Evolutionary conservation across 164 flowering plant species (phyloP), one percentile per base, ranked within the genome.

Genomic region (Cinnamomum chago): DNA sequence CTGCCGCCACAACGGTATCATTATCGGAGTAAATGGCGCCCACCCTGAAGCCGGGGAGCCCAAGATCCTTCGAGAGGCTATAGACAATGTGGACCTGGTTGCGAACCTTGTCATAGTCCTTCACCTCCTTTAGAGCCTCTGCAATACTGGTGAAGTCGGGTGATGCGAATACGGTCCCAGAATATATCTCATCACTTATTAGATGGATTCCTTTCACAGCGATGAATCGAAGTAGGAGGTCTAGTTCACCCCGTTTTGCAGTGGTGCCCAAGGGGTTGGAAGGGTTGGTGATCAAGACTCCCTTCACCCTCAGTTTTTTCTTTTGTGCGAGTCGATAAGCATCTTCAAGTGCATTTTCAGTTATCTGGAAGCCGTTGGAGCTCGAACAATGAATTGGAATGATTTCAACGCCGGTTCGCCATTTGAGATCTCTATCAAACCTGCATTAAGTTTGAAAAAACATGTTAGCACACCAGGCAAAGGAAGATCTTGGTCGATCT

Each of bases 31-130:
- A 92, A 72, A 93, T 88, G 3, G 89, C 88, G 14, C 98, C 98
- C 30, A 94, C 89, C 69, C 98, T 87, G 71, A 94, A 94, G 20
- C 98, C 98, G 0, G 98, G 97, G 3, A 94, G 90, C 11, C 97
- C 97, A 3, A 92, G 76, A 73, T 90, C 97, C 75, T 94, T 94
- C 6, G 97, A 90, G 5, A 92, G 90, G 60, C 97, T 91, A 50
- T 85, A 87, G 12, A 92, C 92, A 17, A 92, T 72, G 77, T 92
- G 97, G 25, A 91, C 92, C 23, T 86, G 76, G 27, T 83, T 71
- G 74, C 80, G 75, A 28, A 86, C 72, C 1, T 81, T 40, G 12
- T 62, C 79, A 4, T 76, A 72, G 40, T 84, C 70, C 30, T 83
- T 75, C 27, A 47, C 72, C 22, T 85, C 85, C 7, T 67, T 72